A percentile compares a stretch with the other conserved stretches of the same genome.
Conservation (phyloP, 805 yeast genomes). For the Dipodascus geniculatus region DNA sequence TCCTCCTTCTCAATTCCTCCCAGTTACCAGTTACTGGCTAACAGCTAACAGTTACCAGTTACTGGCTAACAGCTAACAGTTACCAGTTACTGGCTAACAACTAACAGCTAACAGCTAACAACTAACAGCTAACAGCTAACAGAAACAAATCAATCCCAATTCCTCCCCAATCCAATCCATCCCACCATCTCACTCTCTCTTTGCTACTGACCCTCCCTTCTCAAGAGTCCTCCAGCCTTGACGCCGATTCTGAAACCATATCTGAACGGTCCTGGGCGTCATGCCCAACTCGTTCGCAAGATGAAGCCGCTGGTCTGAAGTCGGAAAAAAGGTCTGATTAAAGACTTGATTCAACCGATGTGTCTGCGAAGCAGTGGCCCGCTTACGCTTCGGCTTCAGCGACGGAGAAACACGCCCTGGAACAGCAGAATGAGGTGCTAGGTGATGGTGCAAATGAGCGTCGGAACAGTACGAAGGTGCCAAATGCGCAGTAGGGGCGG, state of each 20-base stretch:
- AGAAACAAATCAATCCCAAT: too few species aligned
- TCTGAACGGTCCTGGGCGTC: slow-evolving; percentile 80
- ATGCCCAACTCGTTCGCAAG: slow-evolving; percentile 66
- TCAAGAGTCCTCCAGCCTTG: slow-evolving; percentile 21
- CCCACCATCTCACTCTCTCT: too few species aligned
- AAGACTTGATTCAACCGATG: slow-evolving; percentile 61
- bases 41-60: too few species aligned
- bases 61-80: too few species aligned
- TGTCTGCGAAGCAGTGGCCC: slow-evolving; percentile 73
- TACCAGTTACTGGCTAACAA: too few species aligned
- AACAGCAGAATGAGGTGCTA: too few species aligned
- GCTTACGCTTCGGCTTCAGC: slow-evolving; percentile 40
- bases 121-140: too few species aligned
- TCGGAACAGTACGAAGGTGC: not conserved
- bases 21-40: too few species aligned
- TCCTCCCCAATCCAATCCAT: too few species aligned
- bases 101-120: too few species aligned
- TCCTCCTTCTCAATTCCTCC: too few species aligned
- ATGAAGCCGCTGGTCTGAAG: slow-evolving; percentile 55
- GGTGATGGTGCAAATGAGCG: not conserved
- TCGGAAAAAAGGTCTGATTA: slow-evolving; percentile 65
- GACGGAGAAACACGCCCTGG: slow-evolving; percentile 4
- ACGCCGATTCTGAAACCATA: slow-evolving; percentile 85
- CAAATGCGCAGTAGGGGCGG: not conserved
- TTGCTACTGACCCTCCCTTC: not conserved